phyloP scores from a whole-genome alignment of 352 stramenopile genomes.

The Peronospora destructor region DNA sequence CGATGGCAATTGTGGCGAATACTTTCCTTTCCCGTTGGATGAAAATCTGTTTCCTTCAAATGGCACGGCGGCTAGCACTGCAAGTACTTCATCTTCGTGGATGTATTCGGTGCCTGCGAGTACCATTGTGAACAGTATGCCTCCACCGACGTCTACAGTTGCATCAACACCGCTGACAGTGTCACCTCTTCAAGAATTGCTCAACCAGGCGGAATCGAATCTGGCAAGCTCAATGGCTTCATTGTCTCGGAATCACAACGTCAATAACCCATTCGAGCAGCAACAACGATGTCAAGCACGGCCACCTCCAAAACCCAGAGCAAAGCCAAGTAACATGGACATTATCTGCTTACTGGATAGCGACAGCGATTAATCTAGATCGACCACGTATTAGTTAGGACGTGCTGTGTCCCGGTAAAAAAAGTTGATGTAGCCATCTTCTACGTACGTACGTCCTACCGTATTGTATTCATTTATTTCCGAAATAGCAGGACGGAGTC shows the following conservation, averaged over 20 bases:
- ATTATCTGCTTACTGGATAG: conserved; percentile 78
- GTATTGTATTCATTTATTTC: conserved; percentile 15
- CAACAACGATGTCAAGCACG: conserved; percentile 22
- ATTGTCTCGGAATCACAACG: conserved; percentile 51
- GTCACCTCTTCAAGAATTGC: conserved; percentile 18
- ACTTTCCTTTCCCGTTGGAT: conserved; percentile 55
- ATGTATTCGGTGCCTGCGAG: conserved; percentile 34
- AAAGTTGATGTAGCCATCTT: conserved; percentile 15
- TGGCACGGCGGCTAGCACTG: conserved; percentile 11
- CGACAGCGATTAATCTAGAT: conserved; percentile 49
- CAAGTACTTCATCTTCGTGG: conserved; percentile 18
- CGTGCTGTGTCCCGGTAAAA: not conserved
- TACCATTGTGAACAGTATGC: conserved; percentile 28
- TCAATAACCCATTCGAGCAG: conserved; percentile 44
- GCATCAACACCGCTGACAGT: conserved; percentile 8
- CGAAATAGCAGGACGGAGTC: conserved; percentile 1
- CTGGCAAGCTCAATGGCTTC: conserved; percentile 59
- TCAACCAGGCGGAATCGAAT: conserved; percentile 39
- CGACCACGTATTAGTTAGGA: conserved; percentile 3
- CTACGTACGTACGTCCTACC: conserved; percentile 5
- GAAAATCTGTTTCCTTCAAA: conserved; percentile 44
- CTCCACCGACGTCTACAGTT: conserved; percentile 8
- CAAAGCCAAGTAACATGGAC: conserved; percentile 37
- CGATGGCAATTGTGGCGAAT: conserved; percentile 34
- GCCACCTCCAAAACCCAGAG: conserved; percentile 14